phyloP scores from a whole-genome alignment of 2,329 filamentous ascomycete genomes.

The Pseudocercospora vitis region DNA sequence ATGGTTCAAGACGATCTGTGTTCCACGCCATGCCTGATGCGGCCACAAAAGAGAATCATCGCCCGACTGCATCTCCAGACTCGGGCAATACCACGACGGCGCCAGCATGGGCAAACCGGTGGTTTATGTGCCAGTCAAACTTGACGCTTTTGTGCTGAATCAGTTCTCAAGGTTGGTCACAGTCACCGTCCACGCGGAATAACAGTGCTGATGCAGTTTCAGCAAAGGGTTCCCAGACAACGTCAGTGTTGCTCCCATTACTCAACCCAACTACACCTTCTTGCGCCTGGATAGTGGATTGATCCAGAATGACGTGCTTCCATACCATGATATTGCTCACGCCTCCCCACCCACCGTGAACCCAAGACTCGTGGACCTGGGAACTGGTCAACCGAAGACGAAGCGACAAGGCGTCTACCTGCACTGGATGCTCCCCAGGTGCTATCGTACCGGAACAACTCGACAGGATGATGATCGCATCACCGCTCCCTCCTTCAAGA shows the following conservation, averaged over 20 bases:
- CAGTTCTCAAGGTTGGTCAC: neutral
- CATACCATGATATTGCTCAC: neutral
- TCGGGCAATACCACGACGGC: neutral
- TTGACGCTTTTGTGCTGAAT: slow-evolving; percentile 12
- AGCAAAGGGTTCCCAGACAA: neutral
- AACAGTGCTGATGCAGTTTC: neutral
- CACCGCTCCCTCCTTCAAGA: slow-evolving; percentile 9
- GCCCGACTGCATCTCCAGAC: neutral
- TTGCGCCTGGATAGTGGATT: neutral
- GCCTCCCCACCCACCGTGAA: slow-evolving; percentile 2
- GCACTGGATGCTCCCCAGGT: slow-evolving; percentile 9
- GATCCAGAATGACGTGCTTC: slow-evolving; percentile 8
- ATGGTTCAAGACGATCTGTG: no score
- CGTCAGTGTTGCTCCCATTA: slow-evolving; percentile 4
- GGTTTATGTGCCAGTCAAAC: slow-evolving; percentile 8
- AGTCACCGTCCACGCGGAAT: no score
- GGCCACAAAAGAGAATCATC: no score
- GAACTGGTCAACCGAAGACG: neutral
- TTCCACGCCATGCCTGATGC: no score
- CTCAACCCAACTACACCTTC: slow-evolving; percentile 8
- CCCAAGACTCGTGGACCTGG: slow-evolving; percentile 4
- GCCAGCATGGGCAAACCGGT: neutral
- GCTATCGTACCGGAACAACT: slow-evolving; percentile 7
- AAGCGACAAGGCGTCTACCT: slow-evolving; percentile 8
- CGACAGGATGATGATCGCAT: neutral